Evolutionary conservation across 2,329 filamentous ascomycete genomes (phyloP).

Genomic region (Dendrostoma leiphaemia): DNA sequence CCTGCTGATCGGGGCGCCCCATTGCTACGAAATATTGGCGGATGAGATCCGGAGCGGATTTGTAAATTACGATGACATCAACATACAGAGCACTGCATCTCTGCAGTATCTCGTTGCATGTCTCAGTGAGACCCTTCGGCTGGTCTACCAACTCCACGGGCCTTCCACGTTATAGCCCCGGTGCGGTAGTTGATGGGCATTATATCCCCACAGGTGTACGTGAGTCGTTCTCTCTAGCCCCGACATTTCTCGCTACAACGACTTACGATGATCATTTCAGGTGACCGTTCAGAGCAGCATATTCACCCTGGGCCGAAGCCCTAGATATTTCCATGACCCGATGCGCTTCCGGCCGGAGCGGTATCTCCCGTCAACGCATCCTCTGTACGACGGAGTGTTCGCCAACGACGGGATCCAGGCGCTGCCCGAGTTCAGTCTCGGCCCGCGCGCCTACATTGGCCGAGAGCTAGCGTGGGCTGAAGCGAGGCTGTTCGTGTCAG

Average conservation of each 20-base stretch:
- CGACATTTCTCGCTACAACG: not conserved
- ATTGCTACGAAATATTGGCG: not conserved
- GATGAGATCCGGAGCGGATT: not conserved
- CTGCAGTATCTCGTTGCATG: not conserved
- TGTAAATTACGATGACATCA: not conserved
- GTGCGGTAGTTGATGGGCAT: not conserved
- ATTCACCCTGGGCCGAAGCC: not conserved
- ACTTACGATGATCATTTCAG: not conserved
- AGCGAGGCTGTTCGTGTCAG: not conserved
- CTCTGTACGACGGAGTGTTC: not conserved
- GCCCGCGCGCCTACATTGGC: not conserved
- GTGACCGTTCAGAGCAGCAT: not conserved
- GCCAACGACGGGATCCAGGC: not conserved
- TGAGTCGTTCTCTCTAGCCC: not conserved
- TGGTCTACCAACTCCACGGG: not conserved
- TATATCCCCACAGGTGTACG: slow-evolving; percentile 1
- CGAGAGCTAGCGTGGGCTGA: slow-evolving; percentile 1
- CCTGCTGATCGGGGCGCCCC: not conserved
- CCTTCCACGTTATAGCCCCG: not conserved
- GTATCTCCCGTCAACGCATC: not conserved
- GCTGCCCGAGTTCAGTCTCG: not conserved
- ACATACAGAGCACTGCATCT: not conserved
- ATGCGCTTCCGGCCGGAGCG: not conserved
- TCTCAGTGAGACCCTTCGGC: not conserved
- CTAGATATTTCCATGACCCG: not conserved